Evolutionary conservation across 345 rosid genomes (phyloP).

Genomic region (Hevea brasiliensis): DNA sequence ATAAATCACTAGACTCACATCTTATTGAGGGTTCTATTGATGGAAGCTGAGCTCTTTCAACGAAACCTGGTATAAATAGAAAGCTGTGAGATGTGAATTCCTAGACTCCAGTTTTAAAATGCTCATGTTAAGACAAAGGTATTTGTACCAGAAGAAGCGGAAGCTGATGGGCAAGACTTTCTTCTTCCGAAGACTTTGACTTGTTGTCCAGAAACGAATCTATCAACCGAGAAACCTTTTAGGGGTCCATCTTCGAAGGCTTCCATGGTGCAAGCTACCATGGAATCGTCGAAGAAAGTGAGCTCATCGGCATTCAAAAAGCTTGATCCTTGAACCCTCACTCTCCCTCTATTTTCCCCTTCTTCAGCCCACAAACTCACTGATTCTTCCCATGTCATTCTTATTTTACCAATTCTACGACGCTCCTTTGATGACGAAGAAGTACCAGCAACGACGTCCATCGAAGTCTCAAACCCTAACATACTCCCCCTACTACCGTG

Average conservation of each 20-base stretch:
- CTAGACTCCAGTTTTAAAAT: constrained; percentile 12
- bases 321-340: constrained; percentile 70
- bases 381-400: constrained; percentile 96
- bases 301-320: constrained; percentile 89
- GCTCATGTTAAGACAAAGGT: not conserved
- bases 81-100: constrained; percentile 23
- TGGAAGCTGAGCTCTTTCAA: constrained; percentile 62
- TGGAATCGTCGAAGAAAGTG: constrained; percentile 73
- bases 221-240: constrained; percentile 88
- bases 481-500: constrained; percentile 40
- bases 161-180: constrained; percentile 46
- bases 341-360: constrained; percentile 82
- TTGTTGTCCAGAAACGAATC: constrained; percentile 77
- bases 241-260: constrained; percentile 76
- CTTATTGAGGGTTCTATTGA: constrained; percentile 52
- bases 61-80: constrained; percentile 37
- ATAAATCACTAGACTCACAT: constrained; percentile 39
- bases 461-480: constrained; percentile 54
- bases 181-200: constrained; percentile 88
- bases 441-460: constrained; percentile 36
- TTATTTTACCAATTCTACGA: constrained; percentile 84
- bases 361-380: constrained; percentile 96
- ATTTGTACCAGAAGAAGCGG: constrained; percentile 52
- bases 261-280: constrained; percentile 89
- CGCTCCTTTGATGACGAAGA: constrained; percentile 56